Base-by-base conservation (phyloP, 73 alveolate species). In the Paraurostyla sp. region DNA sequence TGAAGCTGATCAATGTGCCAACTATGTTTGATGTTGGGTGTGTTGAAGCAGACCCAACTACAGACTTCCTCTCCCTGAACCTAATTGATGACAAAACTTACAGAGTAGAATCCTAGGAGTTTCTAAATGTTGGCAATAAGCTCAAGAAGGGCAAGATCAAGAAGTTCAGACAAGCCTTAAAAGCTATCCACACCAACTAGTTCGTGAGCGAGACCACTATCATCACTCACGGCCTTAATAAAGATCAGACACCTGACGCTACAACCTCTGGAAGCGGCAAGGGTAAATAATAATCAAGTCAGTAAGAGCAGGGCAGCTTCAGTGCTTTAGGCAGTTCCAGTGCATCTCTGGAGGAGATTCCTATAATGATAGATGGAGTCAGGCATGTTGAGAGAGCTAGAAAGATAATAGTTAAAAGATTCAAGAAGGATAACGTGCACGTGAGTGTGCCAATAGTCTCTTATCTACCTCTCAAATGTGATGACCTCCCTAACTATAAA, bases 21-120 rank as follows among this genome's bases (percentile, higher is more conserved):
- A 85, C 86, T 16, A 69, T 60, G 73, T 85, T 68, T 69, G 92
- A 85, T 43, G 32, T 85, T 49, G 92, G 92, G 4, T 65, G 87
- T 69, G 29, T 48, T 23, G 38, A 65, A 69, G 29, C 87, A 0
- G 75, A 60, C 45, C 92, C 92, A 15, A 65, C 49, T 13, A 83
- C 75, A 25, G 85, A 63, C 42, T 25, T 51, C 29, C 92, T 63
- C 3, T 41, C 75, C 0, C 60, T 83, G 45, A 65, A 83, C 45
- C 60, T 83, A 85, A 27, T 81, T 20, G 91, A 81, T 38, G 82
- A 57, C 22, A 83, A 62, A 30, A 45, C 92, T 11, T 63, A 27
- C 60, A 83, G 65, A 43, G 29, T 83, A 1, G 85, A 43, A 25
- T 42, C 60, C 27, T 33, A 23, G 20, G 85, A 83, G 22, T 83